Base-by-base conservation (phyloP, 306 rosid species). In the Fragaria nilgerrensis region DNA sequence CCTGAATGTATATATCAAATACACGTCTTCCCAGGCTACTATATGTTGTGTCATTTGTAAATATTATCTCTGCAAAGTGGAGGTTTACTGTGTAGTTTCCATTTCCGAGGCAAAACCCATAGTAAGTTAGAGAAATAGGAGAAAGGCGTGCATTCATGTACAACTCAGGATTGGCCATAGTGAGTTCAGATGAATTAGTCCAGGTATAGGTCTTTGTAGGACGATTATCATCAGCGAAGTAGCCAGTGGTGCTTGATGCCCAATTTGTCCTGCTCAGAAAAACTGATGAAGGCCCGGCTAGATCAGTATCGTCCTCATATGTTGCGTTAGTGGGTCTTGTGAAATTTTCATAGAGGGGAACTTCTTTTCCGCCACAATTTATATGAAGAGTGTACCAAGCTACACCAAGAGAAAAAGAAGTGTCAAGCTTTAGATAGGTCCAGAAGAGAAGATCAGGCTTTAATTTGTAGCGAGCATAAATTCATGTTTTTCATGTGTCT, bases 141-240 rank as follows among this genome's bases (percentile, higher is more conserved):
- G 97, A 88, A 84, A 88, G 79, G 10, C 91, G 95, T 63, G 97
- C 97, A 47, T 41, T 80, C 75, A 39, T 76, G 73, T 92, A 92
- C 27, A 89, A 76, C 49, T 85, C 59, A 67, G 84, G 79, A 71
- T 81, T 53, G 8, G 61, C 49, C 76, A 84, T 17, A 2, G 75
- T 16, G 34, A 87, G 87, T 59, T 9, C 62, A 5, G 86, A 74
- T 68, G 65, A 7, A 79, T 83, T 89, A 8, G 68, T 55, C 68
- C 15, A n/a, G 3, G 3, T 55, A 61, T 78, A 83, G 72, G 34
- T 62, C n/a, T 83, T 74, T 8, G 13, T 0, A 36, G 43, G 0
- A 11, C 0, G 48, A 27, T 27, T 55, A 68, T 74, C 77, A 70
- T 86, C 90, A 23, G 75, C 0, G 61, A 87, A 89, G 79, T 75